Percentiles rank a stretch among this genome's conserved stretches.
Conservation (phyloP, 441 rosid genomes). For the Adansonia grandidieri region DNA sequence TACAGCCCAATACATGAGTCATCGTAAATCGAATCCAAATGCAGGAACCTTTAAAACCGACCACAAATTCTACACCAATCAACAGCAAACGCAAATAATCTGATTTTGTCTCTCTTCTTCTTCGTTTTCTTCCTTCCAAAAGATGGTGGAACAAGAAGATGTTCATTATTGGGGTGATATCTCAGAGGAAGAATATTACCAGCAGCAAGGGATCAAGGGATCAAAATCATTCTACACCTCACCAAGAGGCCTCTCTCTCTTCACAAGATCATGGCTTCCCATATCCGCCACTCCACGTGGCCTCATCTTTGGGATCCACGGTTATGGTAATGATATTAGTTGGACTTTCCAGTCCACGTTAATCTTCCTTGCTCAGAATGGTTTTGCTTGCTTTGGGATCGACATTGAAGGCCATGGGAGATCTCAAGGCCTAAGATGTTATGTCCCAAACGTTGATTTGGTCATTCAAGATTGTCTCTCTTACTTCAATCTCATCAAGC, state of each 20-base stretch:
- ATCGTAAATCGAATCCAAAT: too few relatives aligned
- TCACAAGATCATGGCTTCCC: slow-evolving; percentile 78
- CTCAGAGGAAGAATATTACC: slow-evolving; percentile 65
- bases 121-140: not conserved
- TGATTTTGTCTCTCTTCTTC: not conserved
- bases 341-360: slow-evolving; percentile 83
- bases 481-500: slow-evolving; percentile 56
- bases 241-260: slow-evolving; percentile 74
- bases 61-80: not conserved
- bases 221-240: slow-evolving; percentile 68
- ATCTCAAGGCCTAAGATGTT: slow-evolving; percentile 71
- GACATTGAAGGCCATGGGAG: slow-evolving; percentile 89
- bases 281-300: slow-evolving; percentile 56
- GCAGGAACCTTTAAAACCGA: not conserved
- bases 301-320: slow-evolving; percentile 80
- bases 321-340: slow-evolving; percentile 84
- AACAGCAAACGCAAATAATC: not conserved
- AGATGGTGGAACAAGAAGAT: slow-evolving; percentile 5
- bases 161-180: slow-evolving; percentile 69
- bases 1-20: not conserved
- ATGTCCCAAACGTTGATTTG: slow-evolving; percentile 71
- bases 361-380: slow-evolving; percentile 73
- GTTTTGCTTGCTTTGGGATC: slow-evolving; percentile 77
- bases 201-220: slow-evolving; percentile 57
- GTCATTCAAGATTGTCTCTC: slow-evolving; percentile 63